phyloP scores from a whole-genome alignment of 2,329 filamentous ascomycete species.

The Penicillium glabrum region DNA sequence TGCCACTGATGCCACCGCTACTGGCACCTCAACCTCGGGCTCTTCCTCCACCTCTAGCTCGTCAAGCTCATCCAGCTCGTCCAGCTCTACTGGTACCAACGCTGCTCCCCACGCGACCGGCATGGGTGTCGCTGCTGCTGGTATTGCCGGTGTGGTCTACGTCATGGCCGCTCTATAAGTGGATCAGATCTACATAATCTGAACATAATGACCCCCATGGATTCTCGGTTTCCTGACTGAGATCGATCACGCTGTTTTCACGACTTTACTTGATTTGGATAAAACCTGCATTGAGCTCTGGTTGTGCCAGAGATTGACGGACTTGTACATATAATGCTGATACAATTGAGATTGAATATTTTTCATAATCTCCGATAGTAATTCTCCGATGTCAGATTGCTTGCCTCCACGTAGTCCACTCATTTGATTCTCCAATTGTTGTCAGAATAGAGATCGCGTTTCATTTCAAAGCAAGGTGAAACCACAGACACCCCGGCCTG shows the following conservation, averaged over 20 bases:
- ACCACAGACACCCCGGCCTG: too few species aligned
- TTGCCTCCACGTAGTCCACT: too few species aligned
- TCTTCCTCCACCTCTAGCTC: conserved; percentile 1
- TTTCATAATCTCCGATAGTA: background rate
- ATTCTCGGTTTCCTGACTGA: background rate
- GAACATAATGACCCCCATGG: background rate
- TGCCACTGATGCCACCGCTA: conserved; percentile 1
- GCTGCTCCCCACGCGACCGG: conserved; percentile 23
- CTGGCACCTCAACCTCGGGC: background rate
- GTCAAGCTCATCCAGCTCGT: conserved; percentile 5
- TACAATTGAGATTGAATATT: background rate
- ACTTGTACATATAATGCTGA: background rate
- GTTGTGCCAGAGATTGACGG: background rate
- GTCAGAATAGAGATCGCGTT: too few species aligned
- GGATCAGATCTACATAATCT: background rate
- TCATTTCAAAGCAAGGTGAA: too few species aligned
- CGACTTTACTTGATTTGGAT: conserved; percentile 10
- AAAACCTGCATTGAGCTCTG: background rate
- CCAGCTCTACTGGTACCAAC: conserved; percentile 10
- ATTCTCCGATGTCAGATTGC: background rate
- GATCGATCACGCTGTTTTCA: conserved; percentile 1
- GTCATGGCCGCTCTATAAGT: conserved; percentile 32
- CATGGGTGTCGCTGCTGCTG: conserved; percentile 21
- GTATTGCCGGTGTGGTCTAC: conserved; percentile 29
- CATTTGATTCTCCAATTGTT: too few species aligned